Conservation (phyloP, 2,329 filamentous ascomycete genomes). For the Paraconiothyrium brasiliense region DNA sequence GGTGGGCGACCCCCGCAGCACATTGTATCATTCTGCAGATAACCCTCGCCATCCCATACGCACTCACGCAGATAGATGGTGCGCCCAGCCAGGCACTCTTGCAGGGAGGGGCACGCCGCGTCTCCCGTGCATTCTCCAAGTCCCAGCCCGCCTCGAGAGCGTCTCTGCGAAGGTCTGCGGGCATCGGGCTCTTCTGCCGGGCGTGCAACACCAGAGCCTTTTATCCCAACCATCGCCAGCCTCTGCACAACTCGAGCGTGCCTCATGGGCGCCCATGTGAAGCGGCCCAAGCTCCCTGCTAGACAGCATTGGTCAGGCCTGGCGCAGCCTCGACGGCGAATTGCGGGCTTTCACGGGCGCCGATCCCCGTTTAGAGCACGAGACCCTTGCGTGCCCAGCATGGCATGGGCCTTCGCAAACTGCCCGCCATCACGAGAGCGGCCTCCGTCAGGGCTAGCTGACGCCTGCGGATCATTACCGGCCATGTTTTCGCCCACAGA, state of each 20-base stretch:
- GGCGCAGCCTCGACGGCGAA: constrained; percentile 25
- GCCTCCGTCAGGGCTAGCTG: constrained; percentile 3
- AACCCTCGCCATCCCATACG: constrained; percentile 2
- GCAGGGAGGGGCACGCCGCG: not conserved
- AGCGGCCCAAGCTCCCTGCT: constrained; percentile 34
- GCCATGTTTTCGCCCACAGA: constrained; percentile 16
- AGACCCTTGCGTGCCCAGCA: constrained; percentile 31
- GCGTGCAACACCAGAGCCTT: constrained; percentile 25
- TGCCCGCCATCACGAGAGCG: constrained; percentile 26
- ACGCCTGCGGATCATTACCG: constrained; percentile 16
- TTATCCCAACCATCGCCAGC: constrained; percentile 29
- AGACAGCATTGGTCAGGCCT: constrained; percentile 23
- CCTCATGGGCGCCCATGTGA: constrained; percentile 23
- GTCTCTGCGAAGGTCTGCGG: not conserved
- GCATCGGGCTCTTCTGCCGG: not conserved
- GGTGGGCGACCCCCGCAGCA: constrained; percentile 10
- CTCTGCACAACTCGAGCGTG: constrained; percentile 40
- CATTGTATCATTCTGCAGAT: constrained; percentile 21
- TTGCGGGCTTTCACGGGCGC: constrained; percentile 27
- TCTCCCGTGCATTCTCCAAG: not conserved
- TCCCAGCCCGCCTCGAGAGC: not conserved
- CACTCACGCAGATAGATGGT: not conserved
- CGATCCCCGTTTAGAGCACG: constrained; percentile 41
- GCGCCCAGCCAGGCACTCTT: not conserved
- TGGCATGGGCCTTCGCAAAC: constrained; percentile 16